A percentile compares a stretch with the other conserved stretches of the same genome.
phyloP scores from a whole-genome alignment of 768 basidiomycete species.

The Nidula microcarpa region DNA sequence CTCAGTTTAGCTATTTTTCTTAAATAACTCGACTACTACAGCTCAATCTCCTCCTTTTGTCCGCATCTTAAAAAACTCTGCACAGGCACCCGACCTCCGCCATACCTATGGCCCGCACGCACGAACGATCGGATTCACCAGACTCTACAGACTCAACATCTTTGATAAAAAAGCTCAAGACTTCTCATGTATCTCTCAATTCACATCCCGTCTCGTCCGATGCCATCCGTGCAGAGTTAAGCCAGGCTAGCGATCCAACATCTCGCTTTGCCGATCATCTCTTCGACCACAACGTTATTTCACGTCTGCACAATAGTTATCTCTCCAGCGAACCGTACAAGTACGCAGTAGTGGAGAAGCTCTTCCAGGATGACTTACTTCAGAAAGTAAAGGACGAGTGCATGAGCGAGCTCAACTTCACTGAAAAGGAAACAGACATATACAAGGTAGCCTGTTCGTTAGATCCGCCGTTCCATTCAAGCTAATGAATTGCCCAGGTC shows the following conservation, averaged over 20 bases:
- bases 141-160: slow-evolving; percentile 12
- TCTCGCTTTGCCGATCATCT: slow-evolving; percentile 48
- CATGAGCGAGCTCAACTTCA: slow-evolving; percentile 71
- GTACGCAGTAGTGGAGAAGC: slow-evolving; percentile 73
- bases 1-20: no score
- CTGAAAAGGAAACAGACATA: slow-evolving; percentile 97
- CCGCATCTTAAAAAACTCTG: no score
- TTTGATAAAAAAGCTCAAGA: slow-evolving; percentile 23
- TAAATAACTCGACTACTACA: no score
- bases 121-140: slow-evolving; percentile 43
- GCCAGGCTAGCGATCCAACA: slow-evolving; percentile 22
- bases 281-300: slow-evolving; percentile 54
- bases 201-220: slow-evolving; percentile 10
- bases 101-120: slow-evolving; percentile 41
- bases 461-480: slow-evolving; percentile 2
- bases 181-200: slow-evolving; percentile 13
- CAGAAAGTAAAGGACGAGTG: slow-evolving; percentile 83
- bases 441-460: slow-evolving; percentile 67
- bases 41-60: no score
- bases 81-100: neutral
- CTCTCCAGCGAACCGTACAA: slow-evolving; percentile 67
- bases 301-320: slow-evolving; percentile 56
- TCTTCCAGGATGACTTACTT: slow-evolving; percentile 84
- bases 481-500: slow-evolving; percentile 48
- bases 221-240: slow-evolving; percentile 10